These are phyloP conservation scores for Paecilomyces dactylethromorphus DNA, from an alignment of 2,329 filamentous ascomycete species.

Conservation along the genomic window DNA sequence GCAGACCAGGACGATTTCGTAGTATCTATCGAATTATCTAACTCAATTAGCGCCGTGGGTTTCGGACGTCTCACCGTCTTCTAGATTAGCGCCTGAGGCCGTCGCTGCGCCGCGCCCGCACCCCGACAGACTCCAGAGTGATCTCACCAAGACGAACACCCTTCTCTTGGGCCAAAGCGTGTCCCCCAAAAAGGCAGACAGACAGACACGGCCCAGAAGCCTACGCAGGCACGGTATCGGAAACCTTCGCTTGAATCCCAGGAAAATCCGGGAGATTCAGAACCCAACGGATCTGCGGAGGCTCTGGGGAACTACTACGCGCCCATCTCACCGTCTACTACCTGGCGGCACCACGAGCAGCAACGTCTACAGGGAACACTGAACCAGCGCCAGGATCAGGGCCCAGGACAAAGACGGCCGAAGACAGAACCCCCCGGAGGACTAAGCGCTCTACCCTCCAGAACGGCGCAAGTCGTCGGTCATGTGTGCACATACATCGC, in stretches of 20 bases:
- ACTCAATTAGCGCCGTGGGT: background rate
- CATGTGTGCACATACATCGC: conserved; percentile 26
- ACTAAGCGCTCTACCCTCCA: conserved; percentile 17
- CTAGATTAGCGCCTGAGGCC: background rate
- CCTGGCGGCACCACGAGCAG: no score
- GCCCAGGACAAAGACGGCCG: conserved; percentile 2
- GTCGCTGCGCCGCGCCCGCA: background rate
- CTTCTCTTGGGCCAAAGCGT: background rate
- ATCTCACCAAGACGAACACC: background rate
- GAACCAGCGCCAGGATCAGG: background rate
- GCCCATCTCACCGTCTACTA: background rate
- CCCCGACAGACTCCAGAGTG: background rate
- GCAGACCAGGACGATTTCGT: conserved; percentile 1
- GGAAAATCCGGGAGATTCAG: background rate
- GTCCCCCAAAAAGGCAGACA: background rate
- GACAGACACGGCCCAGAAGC: background rate
- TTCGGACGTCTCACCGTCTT: background rate
- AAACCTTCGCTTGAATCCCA: no score
- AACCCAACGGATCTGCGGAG: background rate
- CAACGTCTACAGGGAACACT: background rate
- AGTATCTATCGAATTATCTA: background rate
- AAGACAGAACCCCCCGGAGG: conserved; percentile 1
- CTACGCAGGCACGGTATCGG: background rate
- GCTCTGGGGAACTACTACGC: background rate
- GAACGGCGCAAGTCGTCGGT: conserved; percentile 18